Evolutionary conservation across 2,329 filamentous ascomycete genomes (phyloP).

Genomic region (Hypoxylon sp.): DNA sequence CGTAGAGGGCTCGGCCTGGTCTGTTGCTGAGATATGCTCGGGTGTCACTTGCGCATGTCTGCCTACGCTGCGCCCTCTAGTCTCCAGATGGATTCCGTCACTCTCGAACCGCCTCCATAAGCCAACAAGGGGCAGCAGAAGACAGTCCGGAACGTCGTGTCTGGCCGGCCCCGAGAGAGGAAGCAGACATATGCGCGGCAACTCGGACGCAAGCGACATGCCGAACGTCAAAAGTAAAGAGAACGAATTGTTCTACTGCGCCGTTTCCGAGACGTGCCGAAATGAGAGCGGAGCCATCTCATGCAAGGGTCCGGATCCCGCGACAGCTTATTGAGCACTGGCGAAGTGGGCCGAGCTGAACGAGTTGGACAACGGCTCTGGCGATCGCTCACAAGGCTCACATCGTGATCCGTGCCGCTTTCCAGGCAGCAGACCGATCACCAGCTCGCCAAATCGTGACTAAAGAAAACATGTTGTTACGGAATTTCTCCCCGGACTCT

Average conservation of each 20-base stretch:
- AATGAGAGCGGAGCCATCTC: constrained; percentile 23
- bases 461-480: no score
- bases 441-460: no score
- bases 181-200: constrained; percentile 25
- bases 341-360: no score
- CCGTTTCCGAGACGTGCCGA: constrained; percentile 9
- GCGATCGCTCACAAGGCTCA: constrained; percentile 20
- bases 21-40: constrained; percentile 47
- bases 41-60: constrained; percentile 50
- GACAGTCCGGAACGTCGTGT: constrained; percentile 15
- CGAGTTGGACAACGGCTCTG: constrained; percentile 12
- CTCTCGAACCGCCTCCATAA: constrained; percentile 35
- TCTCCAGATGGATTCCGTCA: constrained; percentile 37
- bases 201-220: constrained; percentile 25
- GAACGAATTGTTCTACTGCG: constrained; percentile 21
- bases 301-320: constrained; percentile 17
- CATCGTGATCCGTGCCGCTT: constrained; percentile 5
- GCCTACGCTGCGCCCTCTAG: constrained; percentile 47
- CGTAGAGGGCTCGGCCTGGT: constrained; percentile 48
- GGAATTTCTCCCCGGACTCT: no score
- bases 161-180: constrained; percentile 13
- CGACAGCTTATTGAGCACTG: constrained; percentile 13
- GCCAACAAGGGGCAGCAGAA: constrained; percentile 13
- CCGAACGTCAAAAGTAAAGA: constrained; percentile 10
- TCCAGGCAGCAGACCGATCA: no score